These are phyloP conservation scores for Rhinocladiella similis DNA, from an alignment of 2,329 filamentous ascomycete genomes.

Conservation along the genomic window DNA sequence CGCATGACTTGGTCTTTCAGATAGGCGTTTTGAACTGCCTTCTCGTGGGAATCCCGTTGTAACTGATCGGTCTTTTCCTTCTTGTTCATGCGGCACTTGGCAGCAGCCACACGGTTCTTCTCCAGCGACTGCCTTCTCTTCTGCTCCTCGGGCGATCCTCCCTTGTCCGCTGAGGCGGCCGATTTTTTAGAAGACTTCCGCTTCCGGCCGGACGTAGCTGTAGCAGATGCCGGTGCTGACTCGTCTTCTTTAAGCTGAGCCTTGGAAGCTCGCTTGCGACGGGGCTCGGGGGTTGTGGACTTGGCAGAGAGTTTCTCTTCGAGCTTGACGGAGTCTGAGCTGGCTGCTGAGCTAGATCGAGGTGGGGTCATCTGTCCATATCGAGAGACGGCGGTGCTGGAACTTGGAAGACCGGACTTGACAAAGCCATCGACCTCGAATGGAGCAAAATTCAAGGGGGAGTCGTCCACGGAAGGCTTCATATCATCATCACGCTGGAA, in stretches of 20 bases:
- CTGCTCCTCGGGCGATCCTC: constrained; percentile 20
- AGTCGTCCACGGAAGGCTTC: constrained; percentile 12
- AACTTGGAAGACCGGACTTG: constrained; percentile 18
- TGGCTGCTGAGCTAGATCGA: constrained; percentile 26
- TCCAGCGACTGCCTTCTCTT: constrained; percentile 31
- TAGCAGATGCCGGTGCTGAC: neutral
- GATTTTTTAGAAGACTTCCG: constrained; percentile 23
- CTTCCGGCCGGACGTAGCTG: constrained; percentile 21
- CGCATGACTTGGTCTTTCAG: constrained; percentile 31
- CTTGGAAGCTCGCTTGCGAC: constrained; percentile 23
- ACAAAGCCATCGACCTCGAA: constrained; percentile 27
- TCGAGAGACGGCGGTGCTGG: constrained; percentile 22
- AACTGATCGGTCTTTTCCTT: constrained; percentile 31
- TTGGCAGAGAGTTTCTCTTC: constrained; percentile 24
- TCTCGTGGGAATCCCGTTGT: constrained; percentile 30
- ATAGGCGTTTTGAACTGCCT: constrained; percentile 30
- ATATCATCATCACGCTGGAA: constrained; percentile 26
- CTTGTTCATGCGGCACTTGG: constrained; percentile 32
- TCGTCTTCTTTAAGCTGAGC: constrained; percentile 13
- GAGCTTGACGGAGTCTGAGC: constrained; percentile 3
- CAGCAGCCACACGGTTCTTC: constrained; percentile 30
- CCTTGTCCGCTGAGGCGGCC: constrained; percentile 1
- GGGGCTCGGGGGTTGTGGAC: constrained; percentile 5
- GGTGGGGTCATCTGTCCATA: constrained; percentile 30
- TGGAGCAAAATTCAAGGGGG: constrained; percentile 8